These are phyloP conservation scores for Metschnikowia cubensis DNA, from an alignment of 805 yeast genomes.

Conservation along the genomic window DNA sequence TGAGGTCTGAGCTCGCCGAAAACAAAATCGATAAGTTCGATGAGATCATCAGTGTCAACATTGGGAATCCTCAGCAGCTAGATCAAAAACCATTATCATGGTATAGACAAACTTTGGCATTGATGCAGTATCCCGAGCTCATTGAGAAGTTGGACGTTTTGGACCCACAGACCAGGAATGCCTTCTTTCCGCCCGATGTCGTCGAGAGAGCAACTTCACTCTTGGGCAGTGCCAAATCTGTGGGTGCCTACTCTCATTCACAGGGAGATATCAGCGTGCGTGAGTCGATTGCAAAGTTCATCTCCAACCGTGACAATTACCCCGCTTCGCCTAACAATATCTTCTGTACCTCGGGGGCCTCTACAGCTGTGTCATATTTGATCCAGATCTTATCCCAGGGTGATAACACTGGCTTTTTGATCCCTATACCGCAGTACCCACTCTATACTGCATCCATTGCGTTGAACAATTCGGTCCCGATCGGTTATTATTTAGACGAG, in stretches of 20 bases:
- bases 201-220: constrained; percentile 63
- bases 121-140: constrained; percentile 80
- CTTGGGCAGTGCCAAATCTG: constrained; percentile 64
- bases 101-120: constrained; percentile 83
- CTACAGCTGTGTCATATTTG: constrained; percentile 83
- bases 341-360: constrained; percentile 90
- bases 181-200: constrained; percentile 61
- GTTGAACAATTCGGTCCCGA: constrained; percentile 72
- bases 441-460: constrained; percentile 93
- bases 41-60: constrained; percentile 81
- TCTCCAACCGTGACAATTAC: constrained; percentile 70
- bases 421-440: constrained; percentile 98
- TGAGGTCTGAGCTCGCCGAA: constrained; percentile 50
- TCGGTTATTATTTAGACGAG: constrained; percentile 87
- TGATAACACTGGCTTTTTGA: constrained; percentile 68
- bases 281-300: constrained; percentile 76
- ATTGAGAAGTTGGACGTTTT: constrained; percentile 25
- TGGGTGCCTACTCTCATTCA: constrained; percentile 94
- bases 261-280: constrained; percentile 80
- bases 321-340: constrained; percentile 65
- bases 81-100: constrained; percentile 94
- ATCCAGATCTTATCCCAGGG: constrained; percentile 68
- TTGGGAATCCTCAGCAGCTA: constrained; percentile 97
- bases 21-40: constrained; percentile 67
- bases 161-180: constrained; percentile 24